phyloP scores from a whole-genome alignment of 257 asterid species.

The Solanum peruvianum region DNA sequence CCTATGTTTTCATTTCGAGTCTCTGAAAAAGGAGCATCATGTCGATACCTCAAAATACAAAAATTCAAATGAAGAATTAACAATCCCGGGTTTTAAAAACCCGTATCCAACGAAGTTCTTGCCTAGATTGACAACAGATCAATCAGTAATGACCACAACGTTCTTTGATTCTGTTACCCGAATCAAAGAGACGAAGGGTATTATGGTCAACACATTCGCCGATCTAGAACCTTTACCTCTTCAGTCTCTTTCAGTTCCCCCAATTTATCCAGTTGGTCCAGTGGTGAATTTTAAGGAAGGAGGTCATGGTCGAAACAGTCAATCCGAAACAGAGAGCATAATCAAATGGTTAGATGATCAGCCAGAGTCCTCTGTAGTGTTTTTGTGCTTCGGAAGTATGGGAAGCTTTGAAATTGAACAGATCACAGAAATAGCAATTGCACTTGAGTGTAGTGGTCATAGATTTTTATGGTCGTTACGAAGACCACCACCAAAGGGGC shows the following conservation, averaged over 20 bases:
- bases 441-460: constrained; percentile 1
- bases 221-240: constrained; percentile 29
- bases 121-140: background rate
- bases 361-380: constrained; percentile 6
- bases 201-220: constrained; percentile 28
- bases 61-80: background rate
- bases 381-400: constrained; percentile 18
- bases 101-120: constrained; percentile 13
- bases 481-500: background rate
- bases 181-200: constrained; percentile 10
- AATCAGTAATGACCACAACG: background rate
- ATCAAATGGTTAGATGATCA: constrained; percentile 13
- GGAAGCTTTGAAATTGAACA: constrained; percentile 5
- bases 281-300: background rate
- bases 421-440: constrained; percentile 8
- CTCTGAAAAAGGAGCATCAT: background rate
- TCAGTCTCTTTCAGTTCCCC: constrained; percentile 10
- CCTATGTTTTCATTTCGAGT: background rate
- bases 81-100: constrained; percentile 3
- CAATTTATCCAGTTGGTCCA: constrained; percentile 38
- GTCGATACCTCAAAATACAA: background rate
- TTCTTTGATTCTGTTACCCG: background rate
- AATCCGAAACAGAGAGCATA: background rate
- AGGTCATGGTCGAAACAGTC: background rate
- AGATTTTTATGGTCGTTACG: constrained; percentile 13